phyloP scores from a whole-genome alignment of 1,139 yeast species.

The Geotrichum histeridarum region DNA sequence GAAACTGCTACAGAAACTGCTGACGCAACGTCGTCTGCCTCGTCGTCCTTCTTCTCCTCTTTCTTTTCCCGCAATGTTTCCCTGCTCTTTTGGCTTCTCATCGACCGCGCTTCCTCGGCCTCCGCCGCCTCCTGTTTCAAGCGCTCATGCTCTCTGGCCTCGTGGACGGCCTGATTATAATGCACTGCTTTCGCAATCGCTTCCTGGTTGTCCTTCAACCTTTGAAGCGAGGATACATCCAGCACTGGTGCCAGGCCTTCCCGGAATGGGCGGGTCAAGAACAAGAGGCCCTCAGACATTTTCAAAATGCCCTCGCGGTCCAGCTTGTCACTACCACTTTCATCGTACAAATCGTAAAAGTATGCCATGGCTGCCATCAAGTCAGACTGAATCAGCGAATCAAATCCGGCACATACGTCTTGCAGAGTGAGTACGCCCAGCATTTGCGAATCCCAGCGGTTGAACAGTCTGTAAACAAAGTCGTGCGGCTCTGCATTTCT shows the following conservation, averaged over 20 bases:
- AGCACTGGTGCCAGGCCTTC: slow-evolving; percentile 28
- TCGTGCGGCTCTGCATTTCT: slow-evolving; percentile 34
- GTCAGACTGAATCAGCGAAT: slow-evolving; percentile 63
- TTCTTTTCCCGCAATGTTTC: slow-evolving; percentile 1
- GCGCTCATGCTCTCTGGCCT: slow-evolving; percentile 17
- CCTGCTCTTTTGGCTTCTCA: slow-evolving; percentile 1
- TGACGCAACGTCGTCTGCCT: neutral
- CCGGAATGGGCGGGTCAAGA: slow-evolving; percentile 66
- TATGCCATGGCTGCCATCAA: slow-evolving; percentile 73
- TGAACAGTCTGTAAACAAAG: slow-evolving; percentile 60
- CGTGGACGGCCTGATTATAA: slow-evolving; percentile 11
- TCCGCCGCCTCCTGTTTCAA: neutral
- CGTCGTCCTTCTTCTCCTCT: neutral
- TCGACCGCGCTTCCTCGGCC: neutral
- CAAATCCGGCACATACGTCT: slow-evolving; percentile 69
- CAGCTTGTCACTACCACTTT: slow-evolving; percentile 54
- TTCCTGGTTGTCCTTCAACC: slow-evolving; percentile 21
- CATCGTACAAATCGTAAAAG: slow-evolving; percentile 72
- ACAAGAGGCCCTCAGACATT: slow-evolving; percentile 80
- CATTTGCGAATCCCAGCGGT: slow-evolving; percentile 60
- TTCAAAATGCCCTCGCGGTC: slow-evolving; percentile 75
- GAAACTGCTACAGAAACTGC: neutral
- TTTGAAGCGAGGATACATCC: slow-evolving; percentile 25
- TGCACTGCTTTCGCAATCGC: slow-evolving; percentile 18
- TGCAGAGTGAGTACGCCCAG: slow-evolving; percentile 58